Base-by-base conservation (phyloP, 148 eudicot genomes). In the Bassia scoparia region DNA sequence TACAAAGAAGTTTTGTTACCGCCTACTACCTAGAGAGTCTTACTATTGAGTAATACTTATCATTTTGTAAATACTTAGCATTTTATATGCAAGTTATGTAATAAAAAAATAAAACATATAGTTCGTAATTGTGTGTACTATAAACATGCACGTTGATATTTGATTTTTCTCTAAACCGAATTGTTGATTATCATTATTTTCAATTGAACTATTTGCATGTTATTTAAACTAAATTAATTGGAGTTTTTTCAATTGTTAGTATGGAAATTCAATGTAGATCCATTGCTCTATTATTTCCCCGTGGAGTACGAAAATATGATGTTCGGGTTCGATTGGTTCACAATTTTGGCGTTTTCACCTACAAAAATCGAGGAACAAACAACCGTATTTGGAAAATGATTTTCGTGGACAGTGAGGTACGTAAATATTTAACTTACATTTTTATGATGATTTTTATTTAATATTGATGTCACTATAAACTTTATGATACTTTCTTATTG, bases 1-100 rank as follows among this genome's bases (percentile, higher is more conserved):
- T 52, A 69, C 60, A 31, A 33, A 31, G 60, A 69, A 33, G 33
- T 50, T 6, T 69, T 69, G 15, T 24, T 69, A 4, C 53, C n/a
- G n/a, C n/a, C 31, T 38, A 21, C 10, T 18, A 14, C 13, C 1
- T 55, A 7, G 21, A 27, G n/a, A 1, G 31, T 61, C 1, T 30
- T 29, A 8, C 6, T 3, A 30, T 59, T 4, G 3, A 21, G 2
- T 2, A 7, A 0, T 29, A 9, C n/a, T n/a, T n/a, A n/a, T n/a
- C n/a, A n/a, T n/a, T n/a, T n/a, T n/a, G n/a, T n/a, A n/a, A n/a
- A n/a, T n/a, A n/a, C 2, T 55, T n/a, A 6, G 7, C 1, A 18
- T 18, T 3, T 20, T 18, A 0, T 17, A 3, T 17, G 20, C 0
- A 20, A 20, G 23, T 18, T 10, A 37, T 5, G 43, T 37, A 10